A percentile compares a stretch with the other conserved stretches of the same genome.
These are phyloP conservation scores for Boeremia exigua DNA, from an alignment of 2,329 filamentous ascomycete genomes.

Conservation along the genomic window DNA sequence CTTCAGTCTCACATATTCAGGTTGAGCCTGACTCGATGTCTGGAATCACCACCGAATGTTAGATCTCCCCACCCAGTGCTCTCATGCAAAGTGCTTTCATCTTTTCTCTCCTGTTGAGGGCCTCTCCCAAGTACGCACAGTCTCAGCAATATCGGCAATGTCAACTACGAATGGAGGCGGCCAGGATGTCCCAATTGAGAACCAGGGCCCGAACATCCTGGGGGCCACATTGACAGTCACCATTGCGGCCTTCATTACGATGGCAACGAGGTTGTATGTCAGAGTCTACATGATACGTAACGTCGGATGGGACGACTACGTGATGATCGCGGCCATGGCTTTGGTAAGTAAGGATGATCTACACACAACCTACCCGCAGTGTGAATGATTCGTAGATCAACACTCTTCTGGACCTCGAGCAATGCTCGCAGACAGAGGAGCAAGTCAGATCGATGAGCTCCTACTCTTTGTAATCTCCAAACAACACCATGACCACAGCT, in stretches of 20 bases:
- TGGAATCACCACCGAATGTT: neutral
- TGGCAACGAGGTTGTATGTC: constrained; percentile 55
- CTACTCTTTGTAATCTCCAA: neutral
- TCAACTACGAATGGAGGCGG: neutral
- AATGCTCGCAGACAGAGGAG: too few relatives aligned
- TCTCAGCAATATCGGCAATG: neutral
- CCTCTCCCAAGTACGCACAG: neutral
- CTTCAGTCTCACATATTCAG: neutral
- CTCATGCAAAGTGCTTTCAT: neutral
- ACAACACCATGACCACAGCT: neutral
- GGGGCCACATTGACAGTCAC: constrained; percentile 52
- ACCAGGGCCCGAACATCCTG: constrained; percentile 50
- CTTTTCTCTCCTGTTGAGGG: neutral
- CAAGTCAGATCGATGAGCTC: too few relatives aligned
- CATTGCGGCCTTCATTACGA: constrained; percentile 49
- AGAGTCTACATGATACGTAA: constrained; percentile 57
- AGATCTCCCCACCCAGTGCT: neutral
- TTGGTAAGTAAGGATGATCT: constrained; percentile 27
- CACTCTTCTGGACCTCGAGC: too few relatives aligned
- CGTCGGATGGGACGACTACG: constrained; percentile 58
- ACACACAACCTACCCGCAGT: neutral
- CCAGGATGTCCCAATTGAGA: constrained; percentile 31
- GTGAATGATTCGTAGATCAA: neutral
- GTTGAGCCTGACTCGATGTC: neutral
- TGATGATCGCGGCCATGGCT: constrained; percentile 52